Base-by-base conservation (phyloP, 1,284 basidiomycete species). In the Leccinum laetum region DNA sequence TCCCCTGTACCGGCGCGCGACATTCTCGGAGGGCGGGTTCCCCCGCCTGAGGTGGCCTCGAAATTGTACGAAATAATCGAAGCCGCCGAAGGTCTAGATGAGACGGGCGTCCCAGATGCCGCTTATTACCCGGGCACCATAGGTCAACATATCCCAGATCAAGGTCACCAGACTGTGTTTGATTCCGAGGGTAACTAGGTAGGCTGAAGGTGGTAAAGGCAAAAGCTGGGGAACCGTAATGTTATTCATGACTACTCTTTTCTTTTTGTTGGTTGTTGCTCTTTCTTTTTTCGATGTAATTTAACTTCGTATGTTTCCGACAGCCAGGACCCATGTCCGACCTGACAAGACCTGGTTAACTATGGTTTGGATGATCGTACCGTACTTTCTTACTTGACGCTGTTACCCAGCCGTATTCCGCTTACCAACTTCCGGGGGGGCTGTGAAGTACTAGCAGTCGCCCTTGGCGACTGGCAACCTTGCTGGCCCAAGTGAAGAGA, bases 41-140 rank as follows among this genome's bases (percentile, higher is more conserved):
- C 97, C 2, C 94, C 97, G 10, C 97, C 97, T 0, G 97, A 99
- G 79, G 95, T 97, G 61, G 97, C 97, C 0, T 95, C 93, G 29
- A 86, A 87, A 67, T 81, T 99, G 75, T 99, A 99, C 78, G 97
- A 98, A 76, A 92, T 98, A 71, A 96, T 98, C 71, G 96, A 99
- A 76, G 89, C 91, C 46, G 91, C 91, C 3, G 91, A 93, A 76
- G 91, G 91, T 46, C 78, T 93, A 57, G 92, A 94, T 72, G 91
- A 93, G 79, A 83, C 83, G 2, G 91, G 90, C 3, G 79, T 98
- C 13, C 95, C 95, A 0, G 86, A 93, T 44, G 82, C 86, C 46
- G 85, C 92, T 2, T 98, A 95, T 73, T 88, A 97, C 16, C 95
- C 95, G 1, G 83, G 84, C 53, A 82, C 82, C 14, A 79, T 79